Percentiles rank a stretch among this genome's conserved stretches.
These are phyloP conservation scores for Pezicula carpinea DNA, from an alignment of 2,329 filamentous ascomycete species.

Conservation along the genomic window DNA sequence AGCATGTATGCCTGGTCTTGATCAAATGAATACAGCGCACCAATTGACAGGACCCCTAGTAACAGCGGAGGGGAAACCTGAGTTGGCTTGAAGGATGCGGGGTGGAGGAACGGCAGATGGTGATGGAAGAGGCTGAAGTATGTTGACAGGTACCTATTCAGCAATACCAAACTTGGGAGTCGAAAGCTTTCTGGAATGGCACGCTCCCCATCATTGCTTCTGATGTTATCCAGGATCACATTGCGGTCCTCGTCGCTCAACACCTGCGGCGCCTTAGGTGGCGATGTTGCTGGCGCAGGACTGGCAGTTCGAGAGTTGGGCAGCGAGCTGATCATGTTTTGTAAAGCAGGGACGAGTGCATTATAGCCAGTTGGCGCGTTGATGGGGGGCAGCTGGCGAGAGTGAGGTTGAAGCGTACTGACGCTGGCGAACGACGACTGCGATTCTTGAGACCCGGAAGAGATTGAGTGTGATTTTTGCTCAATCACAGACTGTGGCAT, in stretches of 20 bases:
- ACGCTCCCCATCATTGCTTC: constrained; percentile 72
- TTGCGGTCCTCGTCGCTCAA: constrained; percentile 80
- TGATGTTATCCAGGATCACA: constrained; percentile 81
- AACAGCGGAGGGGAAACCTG: constrained; percentile 77
- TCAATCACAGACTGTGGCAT: constrained; percentile 67
- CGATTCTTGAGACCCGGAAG: constrained; percentile 65
- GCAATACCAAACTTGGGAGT: constrained; percentile 70
- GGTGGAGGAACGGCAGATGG: constrained; percentile 92
- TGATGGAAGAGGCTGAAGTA: constrained; percentile 98
- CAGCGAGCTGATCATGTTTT: constrained; percentile 68
- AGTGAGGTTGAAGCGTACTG: constrained; percentile 51
- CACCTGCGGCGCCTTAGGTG: constrained; percentile 73
- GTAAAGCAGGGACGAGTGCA: constrained; percentile 61
- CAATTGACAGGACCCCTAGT: constrained; percentile 88
- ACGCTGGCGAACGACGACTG: constrained; percentile 58
- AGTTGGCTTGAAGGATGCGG: constrained; percentile 80
- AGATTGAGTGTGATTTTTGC: constrained; percentile 70
- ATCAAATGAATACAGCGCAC: constrained; percentile 93
- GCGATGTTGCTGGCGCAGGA: constrained; percentile 62
- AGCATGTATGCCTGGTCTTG: constrained; percentile 96
- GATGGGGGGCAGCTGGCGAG: constrained; percentile 62
- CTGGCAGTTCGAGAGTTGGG: constrained; percentile 65
- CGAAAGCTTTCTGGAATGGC: constrained; percentile 86
- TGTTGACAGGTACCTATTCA: constrained; percentile 90
- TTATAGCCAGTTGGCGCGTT: constrained; percentile 51